Evolutionary conservation across 1,139 yeast genomes (phyloP), one percentile per base, ranked within the genome.

Genomic region (Wickerhamiella pararugosa): DNA sequence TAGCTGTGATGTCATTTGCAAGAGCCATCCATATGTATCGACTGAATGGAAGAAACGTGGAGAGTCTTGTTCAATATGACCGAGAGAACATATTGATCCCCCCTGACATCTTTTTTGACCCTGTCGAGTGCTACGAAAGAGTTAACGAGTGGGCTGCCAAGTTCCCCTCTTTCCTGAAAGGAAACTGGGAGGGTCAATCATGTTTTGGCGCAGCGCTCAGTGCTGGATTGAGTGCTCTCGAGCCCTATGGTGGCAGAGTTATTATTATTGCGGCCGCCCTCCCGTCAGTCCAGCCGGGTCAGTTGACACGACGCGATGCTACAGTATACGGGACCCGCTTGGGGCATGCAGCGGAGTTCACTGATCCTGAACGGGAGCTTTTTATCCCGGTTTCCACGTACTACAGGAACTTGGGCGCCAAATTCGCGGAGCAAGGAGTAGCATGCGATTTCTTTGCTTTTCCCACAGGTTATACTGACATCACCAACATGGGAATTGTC

Each of bases 271-370:
- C 87, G 41, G 69, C 84, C 2, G 65, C 76, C 1, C 61, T 86
- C 32, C 95, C 98, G 6, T 71, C 84, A 1, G 71, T 77, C 71
- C 95, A 95, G 0, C 82, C 90, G 0, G 97, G 97, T 2, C 67
- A 72, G n/a, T 67, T 87, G 40, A 65, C 67, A 15, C 66, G 71
- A 45, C 76, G 82, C 25, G 66, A 64, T 27, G 48, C 45, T 35
- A n/a, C 43, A 9, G 42, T 37, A 2, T 41, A 36, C 31, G 28
- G 36, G 10, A 28, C 39, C 5, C 27, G 47, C 21, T 34, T 46
- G n/a, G 35, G 45, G 25, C 45, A 46, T 7, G 32, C 40, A 15
- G 41, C 34, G 15, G 40, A 30, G n/a, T 21, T 38, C 11, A 36
- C 38, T 4, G 69, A 66, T 26, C 73, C 76, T 0, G 77, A 74